Conservation (phyloP, 2,329 filamentous ascomycete species). For the Dryadomyces quercivorus region DNA sequence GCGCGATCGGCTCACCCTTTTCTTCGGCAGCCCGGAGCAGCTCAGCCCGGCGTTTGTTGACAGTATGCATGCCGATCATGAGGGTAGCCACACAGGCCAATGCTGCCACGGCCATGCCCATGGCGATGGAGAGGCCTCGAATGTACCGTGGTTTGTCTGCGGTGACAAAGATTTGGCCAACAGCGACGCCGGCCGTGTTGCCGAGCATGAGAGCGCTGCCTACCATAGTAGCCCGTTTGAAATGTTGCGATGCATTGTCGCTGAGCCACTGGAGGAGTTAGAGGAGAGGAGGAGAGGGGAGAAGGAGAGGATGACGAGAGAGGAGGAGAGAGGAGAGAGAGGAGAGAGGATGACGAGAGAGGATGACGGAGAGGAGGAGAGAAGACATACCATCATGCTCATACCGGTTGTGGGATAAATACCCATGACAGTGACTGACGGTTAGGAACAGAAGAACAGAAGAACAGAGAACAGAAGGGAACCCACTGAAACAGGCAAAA, state of each 20-base stretch:
- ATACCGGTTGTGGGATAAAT: conserved; percentile 19
- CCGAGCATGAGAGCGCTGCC: conserved; percentile 13
- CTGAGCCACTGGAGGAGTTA: conserved; percentile 25
- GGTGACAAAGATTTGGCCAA: conserved; percentile 14
- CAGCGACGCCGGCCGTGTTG: conserved; percentile 15
- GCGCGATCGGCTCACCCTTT: neutral
- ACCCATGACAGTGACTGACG: conserved; percentile 9
- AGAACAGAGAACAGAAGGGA: neutral
- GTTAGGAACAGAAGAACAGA: neutral
- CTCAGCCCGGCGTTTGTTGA: neutral
- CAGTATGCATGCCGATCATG: neutral
- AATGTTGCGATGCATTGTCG: conserved; percentile 33
- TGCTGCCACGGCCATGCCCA: neutral
- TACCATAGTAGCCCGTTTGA: conserved; percentile 30
- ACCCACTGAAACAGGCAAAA: conserved; percentile 6
- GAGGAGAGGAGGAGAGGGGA: neutral
- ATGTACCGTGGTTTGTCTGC: conserved; percentile 13
- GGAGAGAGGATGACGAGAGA: too few species aligned
- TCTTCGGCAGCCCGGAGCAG: neutral
- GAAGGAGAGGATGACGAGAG: too few species aligned
- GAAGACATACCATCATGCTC: conserved; percentile 19
- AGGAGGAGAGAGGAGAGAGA: too few species aligned
- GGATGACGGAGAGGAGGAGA: too few species aligned
- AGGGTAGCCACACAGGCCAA: neutral
- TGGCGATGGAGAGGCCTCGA: neutral